Conservation (phyloP, 495 filamentous ascomycete genomes). For the Penicillium malachiteum region DNA sequence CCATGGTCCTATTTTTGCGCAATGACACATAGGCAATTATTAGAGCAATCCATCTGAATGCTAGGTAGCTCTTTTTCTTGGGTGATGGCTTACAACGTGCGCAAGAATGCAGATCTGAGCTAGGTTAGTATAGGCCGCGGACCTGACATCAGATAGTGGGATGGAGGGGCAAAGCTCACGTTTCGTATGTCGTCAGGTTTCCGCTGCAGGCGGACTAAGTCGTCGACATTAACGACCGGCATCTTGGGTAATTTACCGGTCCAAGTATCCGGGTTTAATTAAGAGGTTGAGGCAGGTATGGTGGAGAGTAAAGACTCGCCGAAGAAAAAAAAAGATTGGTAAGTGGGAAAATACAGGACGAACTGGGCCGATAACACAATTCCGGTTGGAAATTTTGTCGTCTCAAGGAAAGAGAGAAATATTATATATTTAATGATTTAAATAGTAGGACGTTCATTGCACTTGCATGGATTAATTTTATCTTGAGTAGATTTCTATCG, state of each 20-base stretch:
- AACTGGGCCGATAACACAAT: not conserved
- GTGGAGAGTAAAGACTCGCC: slow-evolving; percentile 16
- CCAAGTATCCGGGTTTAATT: slow-evolving; percentile 8
- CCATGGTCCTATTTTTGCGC: slow-evolving; percentile 70
- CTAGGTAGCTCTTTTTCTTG: not conserved
- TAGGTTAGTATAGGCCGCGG: slow-evolving; percentile 27
- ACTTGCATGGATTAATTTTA: too few species aligned
- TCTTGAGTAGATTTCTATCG: too few species aligned
- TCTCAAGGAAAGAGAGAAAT: not conserved
- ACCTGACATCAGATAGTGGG: slow-evolving; percentile 31
- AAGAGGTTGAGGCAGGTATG: slow-evolving; percentile 9
- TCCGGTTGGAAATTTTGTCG: not conserved
- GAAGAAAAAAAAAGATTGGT: slow-evolving; percentile 28
- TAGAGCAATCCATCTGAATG: not conserved
- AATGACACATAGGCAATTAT: slow-evolving; percentile 2
- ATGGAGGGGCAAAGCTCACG: slow-evolving; percentile 55
- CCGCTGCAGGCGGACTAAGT: slow-evolving; percentile 80
- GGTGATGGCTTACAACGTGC: slow-evolving; percentile 71
- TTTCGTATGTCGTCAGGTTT: slow-evolving; percentile 85
- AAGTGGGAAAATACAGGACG: slow-evolving; percentile 10
- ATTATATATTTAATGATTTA: not conserved
- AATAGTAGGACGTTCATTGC: too few species aligned
- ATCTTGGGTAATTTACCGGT: slow-evolving; percentile 50
- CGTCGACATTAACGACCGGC: slow-evolving; percentile 85
- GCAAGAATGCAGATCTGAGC: slow-evolving; percentile 92